A percentile compares a stretch with the other conserved stretches of the same genome.
Evolutionary conservation across 2,329 filamentous ascomycete species (phyloP).

Genomic region (Biscogniauxia sp.): DNA sequence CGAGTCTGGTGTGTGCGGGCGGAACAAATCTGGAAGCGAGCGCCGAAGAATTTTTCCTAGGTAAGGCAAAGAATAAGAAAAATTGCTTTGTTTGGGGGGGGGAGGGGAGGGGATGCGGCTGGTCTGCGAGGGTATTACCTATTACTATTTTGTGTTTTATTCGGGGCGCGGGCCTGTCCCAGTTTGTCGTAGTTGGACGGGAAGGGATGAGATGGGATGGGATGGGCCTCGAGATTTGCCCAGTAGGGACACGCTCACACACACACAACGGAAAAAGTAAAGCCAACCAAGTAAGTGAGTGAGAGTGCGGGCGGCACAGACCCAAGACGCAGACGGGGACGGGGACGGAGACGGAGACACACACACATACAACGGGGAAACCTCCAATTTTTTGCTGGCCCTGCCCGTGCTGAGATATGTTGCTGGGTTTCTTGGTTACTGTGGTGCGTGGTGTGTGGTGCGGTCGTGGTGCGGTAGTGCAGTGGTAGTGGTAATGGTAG

Average conservation of each 20-base stretch:
- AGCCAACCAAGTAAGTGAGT: no score
- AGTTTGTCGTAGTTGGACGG: background rate
- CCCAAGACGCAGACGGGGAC: background rate
- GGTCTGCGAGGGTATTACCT: background rate
- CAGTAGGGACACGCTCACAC: background rate
- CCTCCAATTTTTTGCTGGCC: no score
- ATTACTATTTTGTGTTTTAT: background rate
- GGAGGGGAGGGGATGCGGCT: background rate
- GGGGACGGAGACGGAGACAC: background rate
- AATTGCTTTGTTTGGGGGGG: constrained; percentile 31
- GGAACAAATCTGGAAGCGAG: constrained; percentile 41
- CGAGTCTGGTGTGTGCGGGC: constrained; percentile 44
- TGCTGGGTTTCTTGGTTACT: no score
- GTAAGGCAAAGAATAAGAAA: constrained; percentile 5
- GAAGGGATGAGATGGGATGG: background rate
- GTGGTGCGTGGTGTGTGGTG: background rate
- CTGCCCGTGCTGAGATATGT: background rate
- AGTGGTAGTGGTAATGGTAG: no score
- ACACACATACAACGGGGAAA: background rate
- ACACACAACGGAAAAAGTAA: no score
- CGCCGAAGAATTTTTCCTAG: constrained; percentile 40
- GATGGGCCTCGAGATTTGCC: background rate
- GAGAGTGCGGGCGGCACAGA: background rate
- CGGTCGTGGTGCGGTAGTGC: background rate
- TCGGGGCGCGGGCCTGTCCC: background rate